Conservation (phyloP, 2,329 filamentous ascomycete genomes). For the Diaporthe australafricana region DNA sequence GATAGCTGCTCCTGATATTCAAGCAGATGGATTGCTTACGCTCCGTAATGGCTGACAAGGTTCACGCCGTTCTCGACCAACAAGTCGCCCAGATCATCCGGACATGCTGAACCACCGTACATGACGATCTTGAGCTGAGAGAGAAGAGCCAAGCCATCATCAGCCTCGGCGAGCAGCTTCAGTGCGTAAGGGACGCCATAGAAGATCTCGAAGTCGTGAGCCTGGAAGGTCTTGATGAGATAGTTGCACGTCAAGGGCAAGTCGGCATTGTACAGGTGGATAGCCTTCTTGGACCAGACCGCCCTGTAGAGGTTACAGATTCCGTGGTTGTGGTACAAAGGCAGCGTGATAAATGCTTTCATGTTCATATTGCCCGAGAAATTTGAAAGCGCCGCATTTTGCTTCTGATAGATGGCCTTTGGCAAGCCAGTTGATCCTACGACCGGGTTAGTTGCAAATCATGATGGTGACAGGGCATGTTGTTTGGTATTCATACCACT, state of each 20-base stretch:
- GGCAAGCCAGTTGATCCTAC: slow-evolving; percentile 70
- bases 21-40: slow-evolving; percentile 48
- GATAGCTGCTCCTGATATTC: neutral
- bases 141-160: slow-evolving; percentile 63
- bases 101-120: slow-evolving; percentile 68
- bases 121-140: slow-evolving; percentile 62
- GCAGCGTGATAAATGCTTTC: slow-evolving; percentile 65
- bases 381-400: slow-evolving; percentile 61
- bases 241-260: slow-evolving; percentile 65
- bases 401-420: slow-evolving; percentile 71
- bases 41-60: slow-evolving; percentile 67
- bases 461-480: too few species aligned
- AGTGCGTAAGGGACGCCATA: slow-evolving; percentile 73
- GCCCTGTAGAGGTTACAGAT: slow-evolving; percentile 66
- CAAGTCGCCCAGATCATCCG: slow-evolving; percentile 67
- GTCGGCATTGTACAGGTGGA: slow-evolving; percentile 65
- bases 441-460: slow-evolving; percentile 43
- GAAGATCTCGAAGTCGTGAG: slow-evolving; percentile 62
- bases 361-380: slow-evolving; percentile 54
- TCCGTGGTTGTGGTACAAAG: slow-evolving; percentile 71
- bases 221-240: slow-evolving; percentile 57
- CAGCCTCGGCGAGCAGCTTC: slow-evolving; percentile 70
- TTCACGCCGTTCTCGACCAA: slow-evolving; percentile 65
- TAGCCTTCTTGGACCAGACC: slow-evolving; percentile 60
- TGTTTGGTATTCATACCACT: slow-evolving; percentile 41